Percentiles rank a stretch among this genome's conserved stretches.
Evolutionary conservation across 768 basidiomycete genomes (phyloP).

Genomic region (Lentinus brumalis): DNA sequence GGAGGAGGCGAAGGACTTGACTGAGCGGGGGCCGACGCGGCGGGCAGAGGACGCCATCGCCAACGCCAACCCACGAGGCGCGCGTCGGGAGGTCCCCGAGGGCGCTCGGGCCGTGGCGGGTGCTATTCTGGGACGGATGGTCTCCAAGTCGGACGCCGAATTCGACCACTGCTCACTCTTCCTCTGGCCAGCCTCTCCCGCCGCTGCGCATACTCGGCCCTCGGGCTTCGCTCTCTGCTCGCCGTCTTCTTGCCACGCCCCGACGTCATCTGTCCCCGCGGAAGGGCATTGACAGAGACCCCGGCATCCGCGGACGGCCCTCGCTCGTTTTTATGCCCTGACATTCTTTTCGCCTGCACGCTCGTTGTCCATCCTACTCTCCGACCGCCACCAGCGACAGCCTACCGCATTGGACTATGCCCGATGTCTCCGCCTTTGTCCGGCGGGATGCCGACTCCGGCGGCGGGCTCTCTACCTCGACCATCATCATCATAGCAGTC

Average conservation of each 20-base stretch:
- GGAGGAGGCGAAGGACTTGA: slow-evolving; percentile 29
- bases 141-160: no score
- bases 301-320: neutral
- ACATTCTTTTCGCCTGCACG: slow-evolving; percentile 5
- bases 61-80: slow-evolving; percentile 22
- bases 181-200: no score
- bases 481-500: slow-evolving; percentile 52
- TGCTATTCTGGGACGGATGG: no score
- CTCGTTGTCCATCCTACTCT: neutral
- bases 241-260: neutral
- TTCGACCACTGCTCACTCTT: no score
- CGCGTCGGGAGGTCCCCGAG: neutral
- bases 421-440: slow-evolving; percentile 12
- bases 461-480: slow-evolving; percentile 26
- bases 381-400: neutral
- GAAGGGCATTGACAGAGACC: neutral
- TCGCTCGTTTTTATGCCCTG: neutral
- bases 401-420: slow-evolving; percentile 2
- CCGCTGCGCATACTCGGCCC: no score
- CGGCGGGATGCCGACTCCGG: slow-evolving; percentile 18
- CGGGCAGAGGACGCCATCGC: slow-evolving; percentile 19
- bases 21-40: slow-evolving; percentile 28
- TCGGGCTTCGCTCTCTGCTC: neutral
- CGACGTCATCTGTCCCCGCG: neutral
- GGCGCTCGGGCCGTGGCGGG: neutral